Percentiles rank a stretch among this genome's conserved stretches.
Evolutionary conservation across 306 rosid species (phyloP).

Genomic region (Neltuma alba): DNA sequence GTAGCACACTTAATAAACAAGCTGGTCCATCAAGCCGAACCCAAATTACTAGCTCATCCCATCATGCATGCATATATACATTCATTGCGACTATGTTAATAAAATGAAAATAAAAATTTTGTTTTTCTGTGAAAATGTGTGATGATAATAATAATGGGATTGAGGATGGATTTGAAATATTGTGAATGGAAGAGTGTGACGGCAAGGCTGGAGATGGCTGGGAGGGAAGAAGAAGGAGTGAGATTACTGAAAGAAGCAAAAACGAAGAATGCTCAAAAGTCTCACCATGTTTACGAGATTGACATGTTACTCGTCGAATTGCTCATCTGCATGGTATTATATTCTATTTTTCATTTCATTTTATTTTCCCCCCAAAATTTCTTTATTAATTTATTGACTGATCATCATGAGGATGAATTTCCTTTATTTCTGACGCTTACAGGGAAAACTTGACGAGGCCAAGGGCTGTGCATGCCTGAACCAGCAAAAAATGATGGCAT

Average conservation of each 20-base stretch:
- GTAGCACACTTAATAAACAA: too few species aligned
- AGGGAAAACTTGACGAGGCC: slow-evolving; percentile 46
- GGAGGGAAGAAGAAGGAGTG: slow-evolving; percentile 48
- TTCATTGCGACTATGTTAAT: too few species aligned
- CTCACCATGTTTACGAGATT: slow-evolving; percentile 51
- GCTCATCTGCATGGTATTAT: slow-evolving; percentile 55
- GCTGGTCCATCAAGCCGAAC: neutral
- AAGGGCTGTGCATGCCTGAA: slow-evolving; percentile 30
- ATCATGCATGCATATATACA: too few species aligned
- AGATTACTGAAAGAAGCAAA: slow-evolving; percentile 21
- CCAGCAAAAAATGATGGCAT: slow-evolving; percentile 34
- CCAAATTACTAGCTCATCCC: too few species aligned
- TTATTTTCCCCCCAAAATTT: neutral
- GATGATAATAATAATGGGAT: too few species aligned
- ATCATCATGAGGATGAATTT: neutral
- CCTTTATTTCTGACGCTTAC: neutral
- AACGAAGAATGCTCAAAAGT: slow-evolving; percentile 7
- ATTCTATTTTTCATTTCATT: too few species aligned
- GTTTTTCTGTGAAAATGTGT: too few species aligned
- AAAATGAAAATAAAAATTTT: too few species aligned
- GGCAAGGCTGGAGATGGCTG: slow-evolving; percentile 58
- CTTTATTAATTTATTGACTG: neutral
- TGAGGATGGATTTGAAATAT: too few species aligned
- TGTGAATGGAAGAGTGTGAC: slow-evolving; percentile 30
- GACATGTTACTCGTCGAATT: slow-evolving; percentile 60